Base-by-base conservation (phyloP, 1,139 yeast species). In the Diutina neorugosa region DNA sequence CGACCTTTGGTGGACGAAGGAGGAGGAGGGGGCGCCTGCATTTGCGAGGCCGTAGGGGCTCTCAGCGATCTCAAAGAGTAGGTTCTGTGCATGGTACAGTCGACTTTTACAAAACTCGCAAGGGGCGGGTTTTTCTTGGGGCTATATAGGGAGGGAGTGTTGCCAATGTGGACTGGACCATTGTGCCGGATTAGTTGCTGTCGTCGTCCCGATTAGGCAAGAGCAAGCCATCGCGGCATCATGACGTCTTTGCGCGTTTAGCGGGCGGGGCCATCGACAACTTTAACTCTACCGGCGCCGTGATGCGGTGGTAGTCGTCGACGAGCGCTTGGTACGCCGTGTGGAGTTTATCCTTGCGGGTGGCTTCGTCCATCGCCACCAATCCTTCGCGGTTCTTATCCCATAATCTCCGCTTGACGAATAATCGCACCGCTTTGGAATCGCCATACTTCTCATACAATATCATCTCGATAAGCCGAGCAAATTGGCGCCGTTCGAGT, bases 21-120 rank as follows among this genome's bases (percentile, higher is more conserved):
- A 60, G 93, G 93, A 47, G 90, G 90, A 51, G 91, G 86, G 53
- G 93, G 93, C 54, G 85, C 77, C 65, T 83, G 88, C 65, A 86
- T 72, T 69, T 86, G 90, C 56, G 90, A 78, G 59, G 91, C 91
- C 52, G 91, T 84, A 61, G 91, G 91, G 52, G 90, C 89, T 72
- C 89, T 83, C 58, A 77, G 71, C 59, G 84, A 79, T 80, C 93
- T 84, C 68, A 85, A 75, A 42, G 93, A 85, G 69, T 85, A 85
- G 27, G 94, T 85, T 82, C 89, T 83, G 75, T 85, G 90, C 91
- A 85, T 84, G n/a, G 14, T 19, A 20, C 20, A 11, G 43, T 4
- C 18, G 43, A 9, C 5, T 31, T 31, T 31, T 31, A 31, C 37
- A 42, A 42, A 42, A 42, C 14, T 42, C 25, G 44, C 44, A 20